A percentile compares a stretch with the other conserved stretches of the same genome.
phyloP scores from a whole-genome alignment of 148 eudicot genomes.

The Oxyria digyna region DNA sequence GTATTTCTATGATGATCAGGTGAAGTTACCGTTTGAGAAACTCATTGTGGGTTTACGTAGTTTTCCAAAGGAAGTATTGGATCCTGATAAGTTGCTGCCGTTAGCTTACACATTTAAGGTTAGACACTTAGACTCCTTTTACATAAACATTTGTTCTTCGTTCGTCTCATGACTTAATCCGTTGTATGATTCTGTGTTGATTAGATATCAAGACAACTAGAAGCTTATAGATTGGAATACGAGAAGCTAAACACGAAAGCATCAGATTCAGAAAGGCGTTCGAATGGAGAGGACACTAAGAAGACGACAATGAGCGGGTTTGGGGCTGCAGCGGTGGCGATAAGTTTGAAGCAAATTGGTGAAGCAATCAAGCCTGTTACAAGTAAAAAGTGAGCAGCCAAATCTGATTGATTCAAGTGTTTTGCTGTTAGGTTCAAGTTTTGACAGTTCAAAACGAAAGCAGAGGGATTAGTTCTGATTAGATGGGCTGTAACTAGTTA shows the following conservation, averaged over 20 bases:
- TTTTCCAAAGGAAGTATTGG: constrained; percentile 87
- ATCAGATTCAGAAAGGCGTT: constrained; percentile 20
- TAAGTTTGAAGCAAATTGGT: too few relatives aligned
- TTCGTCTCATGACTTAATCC: neutral
- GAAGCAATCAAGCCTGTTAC: neutral
- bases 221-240: constrained; percentile 56
- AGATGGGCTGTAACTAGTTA: too few relatives aligned
- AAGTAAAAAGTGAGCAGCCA: neutral
- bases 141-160: neutral
- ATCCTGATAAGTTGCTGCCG: constrained; percentile 78
- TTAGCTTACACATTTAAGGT: constrained; percentile 91
- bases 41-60: constrained; percentile 83
- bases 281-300: neutral
- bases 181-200: neutral
- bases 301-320: neutral
- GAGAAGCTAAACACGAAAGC: constrained; percentile 46
- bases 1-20: constrained; percentile 29
- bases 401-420: neutral
- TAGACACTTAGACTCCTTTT: constrained; percentile 10
- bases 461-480: too few relatives aligned
- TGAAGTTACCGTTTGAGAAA: constrained; percentile 82
- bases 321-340: too few relatives aligned
- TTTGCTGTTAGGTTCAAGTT: neutral
- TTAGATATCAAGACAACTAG: constrained; percentile 75
- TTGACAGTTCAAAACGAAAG: neutral